A percentile compares a stretch with the other conserved stretches of the same genome.
phyloP scores from a whole-genome alignment of 1,284 basidiomycete genomes.

The Fomitopsis schrenkii region DNA sequence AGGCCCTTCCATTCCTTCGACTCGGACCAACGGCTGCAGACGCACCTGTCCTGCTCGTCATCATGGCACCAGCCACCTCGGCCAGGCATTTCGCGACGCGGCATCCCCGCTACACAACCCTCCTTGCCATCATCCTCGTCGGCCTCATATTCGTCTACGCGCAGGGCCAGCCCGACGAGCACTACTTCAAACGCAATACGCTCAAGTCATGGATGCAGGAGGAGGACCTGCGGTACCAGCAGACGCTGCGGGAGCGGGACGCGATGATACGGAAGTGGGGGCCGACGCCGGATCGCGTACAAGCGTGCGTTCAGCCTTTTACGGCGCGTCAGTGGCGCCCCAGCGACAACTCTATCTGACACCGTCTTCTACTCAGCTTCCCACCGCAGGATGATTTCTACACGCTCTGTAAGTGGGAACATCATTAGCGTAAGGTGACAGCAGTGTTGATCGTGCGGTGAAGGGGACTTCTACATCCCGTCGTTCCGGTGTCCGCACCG shows the following conservation, averaged over 20 bases:
- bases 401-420: conserved; percentile 18
- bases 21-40: neutral
- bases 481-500: conserved; percentile 44
- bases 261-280: conserved; percentile 21
- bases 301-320: conserved; percentile 11
- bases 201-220: conserved; percentile 9
- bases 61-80: neutral
- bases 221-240: conserved; percentile 16
- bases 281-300: conserved; percentile 15
- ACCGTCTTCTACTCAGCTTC: neutral
- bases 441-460: neutral
- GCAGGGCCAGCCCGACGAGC: neutral
- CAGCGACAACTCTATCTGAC: neutral
- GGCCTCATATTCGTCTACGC: conserved; percentile 8
- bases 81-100: conserved; percentile 8
- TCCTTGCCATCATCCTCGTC: conserved; percentile 9
- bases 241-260: conserved; percentile 12
- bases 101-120: conserved; percentile 13
- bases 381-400: conserved; percentile 14
- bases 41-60: neutral
- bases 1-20: neutral
- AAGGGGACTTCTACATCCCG: conserved; percentile 50
- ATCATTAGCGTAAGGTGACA: neutral
- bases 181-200: conserved; percentile 1
- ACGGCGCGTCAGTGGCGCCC: conserved; percentile 1